Conservation (phyloP, 2,329 filamentous ascomycete species). For the Microcyclospora pomicola region DNA sequence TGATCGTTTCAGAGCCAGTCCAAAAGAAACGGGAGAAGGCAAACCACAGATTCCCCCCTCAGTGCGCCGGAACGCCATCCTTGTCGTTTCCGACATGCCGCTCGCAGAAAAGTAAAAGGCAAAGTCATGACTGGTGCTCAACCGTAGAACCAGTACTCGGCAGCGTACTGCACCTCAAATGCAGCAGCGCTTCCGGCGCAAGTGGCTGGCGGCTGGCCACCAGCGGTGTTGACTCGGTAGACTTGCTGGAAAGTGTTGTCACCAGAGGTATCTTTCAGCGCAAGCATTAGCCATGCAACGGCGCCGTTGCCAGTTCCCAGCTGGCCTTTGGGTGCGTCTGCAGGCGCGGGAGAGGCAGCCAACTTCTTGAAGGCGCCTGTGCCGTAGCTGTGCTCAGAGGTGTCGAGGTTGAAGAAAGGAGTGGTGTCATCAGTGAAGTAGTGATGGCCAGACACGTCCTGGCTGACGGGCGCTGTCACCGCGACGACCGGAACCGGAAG, state of each 20-base stretch:
- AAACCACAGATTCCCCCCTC: background rate
- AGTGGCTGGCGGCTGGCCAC: conserved; percentile 59
- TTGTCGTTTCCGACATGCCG: background rate
- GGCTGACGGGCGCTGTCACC: conserved; percentile 38
- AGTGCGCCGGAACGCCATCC: background rate
- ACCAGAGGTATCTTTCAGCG: conserved; percentile 32
- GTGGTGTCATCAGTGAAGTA: conserved; percentile 60
- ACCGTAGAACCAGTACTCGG: conserved; percentile 56
- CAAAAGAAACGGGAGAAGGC: too few relatives aligned
- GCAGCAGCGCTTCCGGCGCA: conserved; percentile 50
- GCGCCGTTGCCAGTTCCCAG: conserved; percentile 47
- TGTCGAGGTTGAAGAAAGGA: conserved; percentile 69
- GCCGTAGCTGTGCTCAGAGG: conserved; percentile 35
- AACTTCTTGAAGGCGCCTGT: conserved; percentile 53
- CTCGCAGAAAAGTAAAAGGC: background rate
- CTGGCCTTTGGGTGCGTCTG: conserved; percentile 43
- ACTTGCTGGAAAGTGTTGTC: conserved; percentile 58
- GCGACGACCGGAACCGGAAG: conserved; percentile 35
- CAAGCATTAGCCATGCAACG: conserved; percentile 69
- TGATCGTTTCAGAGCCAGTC: too few relatives aligned
- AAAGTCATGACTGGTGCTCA: too few relatives aligned
- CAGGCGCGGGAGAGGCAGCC: conserved; percentile 48
- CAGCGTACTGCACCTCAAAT: conserved; percentile 68
- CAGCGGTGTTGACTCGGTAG: conserved; percentile 73
- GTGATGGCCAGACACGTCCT: conserved; percentile 60